Conservation (phyloP, 2,329 filamentous ascomycete genomes). For the Penicillium brasilianum region DNA sequence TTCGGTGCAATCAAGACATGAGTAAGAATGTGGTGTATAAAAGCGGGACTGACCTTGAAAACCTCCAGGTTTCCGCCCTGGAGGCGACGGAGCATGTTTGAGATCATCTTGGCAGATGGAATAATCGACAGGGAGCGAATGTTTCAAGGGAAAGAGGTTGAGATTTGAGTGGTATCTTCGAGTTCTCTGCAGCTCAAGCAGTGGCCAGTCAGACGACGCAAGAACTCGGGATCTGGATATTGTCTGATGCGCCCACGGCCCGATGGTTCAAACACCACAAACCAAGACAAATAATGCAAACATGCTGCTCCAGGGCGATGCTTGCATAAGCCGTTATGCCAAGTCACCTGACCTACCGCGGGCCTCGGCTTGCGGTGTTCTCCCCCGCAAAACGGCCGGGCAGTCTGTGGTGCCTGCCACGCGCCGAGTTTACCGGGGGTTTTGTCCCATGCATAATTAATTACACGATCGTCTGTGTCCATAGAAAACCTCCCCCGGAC, state of each 20-base stretch:
- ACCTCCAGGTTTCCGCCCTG: conserved; percentile 90
- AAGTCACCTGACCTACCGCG: conserved; percentile 26
- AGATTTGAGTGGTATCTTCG: not conserved
- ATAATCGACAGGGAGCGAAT: not conserved
- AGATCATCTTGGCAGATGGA: conserved; percentile 35
- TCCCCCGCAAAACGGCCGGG: conserved; percentile 27
- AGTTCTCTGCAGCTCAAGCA: not conserved
- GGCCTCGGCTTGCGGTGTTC: conserved; percentile 26
- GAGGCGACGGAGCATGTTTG: conserved; percentile 59
- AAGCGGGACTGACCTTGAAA: conserved; percentile 72
- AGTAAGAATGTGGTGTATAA: not conserved
- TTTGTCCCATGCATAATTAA: not conserved
- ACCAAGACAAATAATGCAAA: conserved; percentile 14
- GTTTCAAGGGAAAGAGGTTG: not conserved
- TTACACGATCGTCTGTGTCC: conserved; percentile 4
- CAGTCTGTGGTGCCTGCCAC: not conserved
- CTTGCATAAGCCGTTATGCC: not conserved
- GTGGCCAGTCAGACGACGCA: conserved; percentile 1
- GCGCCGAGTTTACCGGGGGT: not conserved
- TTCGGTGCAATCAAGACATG: not conserved
- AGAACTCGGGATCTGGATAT: conserved; percentile 5
- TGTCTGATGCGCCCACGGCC: conserved; percentile 10
- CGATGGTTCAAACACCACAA: conserved; percentile 19
- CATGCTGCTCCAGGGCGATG: not conserved
- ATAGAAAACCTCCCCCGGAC: not conserved